These are phyloP conservation scores for Alternaria longipes DNA, from an alignment of 2,329 filamentous ascomycete species.

Conservation along the genomic window DNA sequence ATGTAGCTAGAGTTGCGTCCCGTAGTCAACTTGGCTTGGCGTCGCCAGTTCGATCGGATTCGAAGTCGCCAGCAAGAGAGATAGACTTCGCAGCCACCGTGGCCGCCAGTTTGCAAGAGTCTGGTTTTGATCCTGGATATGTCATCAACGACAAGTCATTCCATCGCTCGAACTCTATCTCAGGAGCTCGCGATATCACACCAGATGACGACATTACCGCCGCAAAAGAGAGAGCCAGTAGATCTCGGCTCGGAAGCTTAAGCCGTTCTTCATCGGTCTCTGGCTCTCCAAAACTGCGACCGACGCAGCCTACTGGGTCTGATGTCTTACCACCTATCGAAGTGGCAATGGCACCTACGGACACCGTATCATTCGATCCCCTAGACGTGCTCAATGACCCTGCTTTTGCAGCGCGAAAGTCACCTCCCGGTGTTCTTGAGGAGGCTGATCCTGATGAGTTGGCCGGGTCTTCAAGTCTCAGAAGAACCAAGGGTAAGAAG, in stretches of 20 bases:
- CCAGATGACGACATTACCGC: constrained; percentile 46
- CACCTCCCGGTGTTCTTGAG: constrained; percentile 45
- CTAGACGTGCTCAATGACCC: constrained; percentile 50
- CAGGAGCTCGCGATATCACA: constrained; percentile 37
- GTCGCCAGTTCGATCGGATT: constrained; percentile 37
- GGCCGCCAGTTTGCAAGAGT: constrained; percentile 57
- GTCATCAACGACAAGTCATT: constrained; percentile 55
- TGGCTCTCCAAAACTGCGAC: constrained; percentile 35
- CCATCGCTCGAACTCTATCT: constrained; percentile 42
- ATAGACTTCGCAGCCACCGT: constrained; percentile 60
- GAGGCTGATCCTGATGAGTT: constrained; percentile 50
- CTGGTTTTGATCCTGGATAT: constrained; percentile 57
- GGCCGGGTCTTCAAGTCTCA: constrained; percentile 52
- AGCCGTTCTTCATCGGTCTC: constrained; percentile 44
- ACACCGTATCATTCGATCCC: constrained; percentile 50
- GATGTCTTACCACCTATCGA: constrained; percentile 47
- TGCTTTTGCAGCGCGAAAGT: constrained; percentile 46
- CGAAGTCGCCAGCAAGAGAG: constrained; percentile 45
- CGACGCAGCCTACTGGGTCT: constrained; percentile 23
- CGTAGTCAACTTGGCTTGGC: constrained; percentile 24
- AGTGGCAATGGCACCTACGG: constrained; percentile 44
- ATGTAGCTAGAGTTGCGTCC: constrained; percentile 27
- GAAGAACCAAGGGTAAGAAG: constrained; percentile 59
- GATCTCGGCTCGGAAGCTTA: constrained; percentile 42
- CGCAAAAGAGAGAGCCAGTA: constrained; percentile 40